These are phyloP conservation scores for Brassica juncea DNA, from an alignment of 345 rosid genomes.

Conservation along the genomic window DNA sequence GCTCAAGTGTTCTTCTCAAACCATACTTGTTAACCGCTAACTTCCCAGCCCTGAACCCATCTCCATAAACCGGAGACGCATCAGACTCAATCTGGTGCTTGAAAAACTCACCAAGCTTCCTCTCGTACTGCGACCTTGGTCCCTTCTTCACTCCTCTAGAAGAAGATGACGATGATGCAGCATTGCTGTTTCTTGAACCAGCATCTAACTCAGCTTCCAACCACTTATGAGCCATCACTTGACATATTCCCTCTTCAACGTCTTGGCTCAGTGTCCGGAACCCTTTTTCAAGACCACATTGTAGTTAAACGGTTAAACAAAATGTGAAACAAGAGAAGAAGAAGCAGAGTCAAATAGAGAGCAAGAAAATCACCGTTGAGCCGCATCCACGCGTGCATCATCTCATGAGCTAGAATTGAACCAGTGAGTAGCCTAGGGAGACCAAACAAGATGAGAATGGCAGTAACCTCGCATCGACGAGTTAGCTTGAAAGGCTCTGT, in stretches of 20 bases:
- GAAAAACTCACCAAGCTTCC: slow-evolving; percentile 86
- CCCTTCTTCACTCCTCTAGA: slow-evolving; percentile 51
- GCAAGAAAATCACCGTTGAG: slow-evolving; percentile 61
- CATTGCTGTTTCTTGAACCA: slow-evolving; percentile 41
- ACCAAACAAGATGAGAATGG: slow-evolving; percentile 91
- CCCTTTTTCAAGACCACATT: slow-evolving; percentile 49
- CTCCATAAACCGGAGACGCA: slow-evolving; percentile 85
- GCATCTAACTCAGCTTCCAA: slow-evolving; percentile 59
- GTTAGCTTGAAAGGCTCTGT: slow-evolving; percentile 82
- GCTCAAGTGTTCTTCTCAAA: slow-evolving; percentile 70
- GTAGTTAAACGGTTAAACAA: slow-evolving; percentile 26
- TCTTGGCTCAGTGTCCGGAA: slow-evolving; percentile 76
- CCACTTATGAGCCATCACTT: slow-evolving; percentile 97
- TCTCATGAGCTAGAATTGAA: slow-evolving; percentile 94
- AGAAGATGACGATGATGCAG: slow-evolving; percentile 53
- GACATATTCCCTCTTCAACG: slow-evolving; percentile 98
- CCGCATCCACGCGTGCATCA: slow-evolving; percentile 99
- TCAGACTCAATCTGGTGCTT: slow-evolving; percentile 89
- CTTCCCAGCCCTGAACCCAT: slow-evolving; percentile 77
- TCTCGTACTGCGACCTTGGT: slow-evolving; percentile 66
- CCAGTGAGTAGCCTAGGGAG: slow-evolving; percentile 97
- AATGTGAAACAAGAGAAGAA: not conserved
- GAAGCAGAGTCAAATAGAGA: not conserved
- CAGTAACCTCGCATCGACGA: slow-evolving; percentile 89
- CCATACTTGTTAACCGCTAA: slow-evolving; percentile 73